A percentile compares a stretch with the other conserved stretches of the same genome.
phyloP scores from a whole-genome alignment of 441 rosid genomes.

The Populus hybrid region DNA sequence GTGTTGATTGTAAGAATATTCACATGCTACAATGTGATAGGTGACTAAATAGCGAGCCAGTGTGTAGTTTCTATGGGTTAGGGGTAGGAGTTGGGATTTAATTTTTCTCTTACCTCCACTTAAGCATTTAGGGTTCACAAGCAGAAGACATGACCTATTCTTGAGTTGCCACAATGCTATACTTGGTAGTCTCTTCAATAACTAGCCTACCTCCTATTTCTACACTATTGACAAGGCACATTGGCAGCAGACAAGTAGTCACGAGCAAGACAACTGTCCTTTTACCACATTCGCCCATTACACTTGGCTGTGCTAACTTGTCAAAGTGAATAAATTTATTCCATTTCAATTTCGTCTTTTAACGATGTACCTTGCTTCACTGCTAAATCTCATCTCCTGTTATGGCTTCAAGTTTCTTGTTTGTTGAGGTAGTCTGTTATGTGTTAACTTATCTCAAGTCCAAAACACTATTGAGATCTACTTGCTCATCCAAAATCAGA shows the following conservation, averaged over 20 bases:
- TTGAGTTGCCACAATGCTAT: not conserved
- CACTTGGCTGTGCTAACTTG: not conserved
- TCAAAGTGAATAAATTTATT: too few species aligned
- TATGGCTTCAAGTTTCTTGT: not conserved
- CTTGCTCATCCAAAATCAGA: not conserved
- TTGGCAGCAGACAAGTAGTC: not conserved
- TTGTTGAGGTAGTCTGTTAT: not conserved
- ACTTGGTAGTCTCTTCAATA: not conserved
- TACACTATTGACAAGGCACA: not conserved
- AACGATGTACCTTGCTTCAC: not conserved
- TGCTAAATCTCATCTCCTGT: not conserved
- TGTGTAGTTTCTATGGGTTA: too few species aligned
- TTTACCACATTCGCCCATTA: not conserved
- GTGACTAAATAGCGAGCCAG: too few species aligned
- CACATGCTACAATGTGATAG: too few species aligned
- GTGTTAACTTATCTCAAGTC: not conserved
- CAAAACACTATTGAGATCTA: not conserved
- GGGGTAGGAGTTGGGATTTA: too few species aligned
- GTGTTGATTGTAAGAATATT: too few species aligned
- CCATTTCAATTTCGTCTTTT: not conserved
- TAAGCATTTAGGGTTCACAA: not conserved
- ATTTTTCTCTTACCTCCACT: not conserved
- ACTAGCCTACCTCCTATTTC: not conserved
- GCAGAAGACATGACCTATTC: not conserved
- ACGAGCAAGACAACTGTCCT: not conserved